Evolutionary conservation across 2,329 filamentous ascomycete species (phyloP), one percentile per base, ranked within the genome.

Genomic region (Colletotrichum sp.): DNA sequence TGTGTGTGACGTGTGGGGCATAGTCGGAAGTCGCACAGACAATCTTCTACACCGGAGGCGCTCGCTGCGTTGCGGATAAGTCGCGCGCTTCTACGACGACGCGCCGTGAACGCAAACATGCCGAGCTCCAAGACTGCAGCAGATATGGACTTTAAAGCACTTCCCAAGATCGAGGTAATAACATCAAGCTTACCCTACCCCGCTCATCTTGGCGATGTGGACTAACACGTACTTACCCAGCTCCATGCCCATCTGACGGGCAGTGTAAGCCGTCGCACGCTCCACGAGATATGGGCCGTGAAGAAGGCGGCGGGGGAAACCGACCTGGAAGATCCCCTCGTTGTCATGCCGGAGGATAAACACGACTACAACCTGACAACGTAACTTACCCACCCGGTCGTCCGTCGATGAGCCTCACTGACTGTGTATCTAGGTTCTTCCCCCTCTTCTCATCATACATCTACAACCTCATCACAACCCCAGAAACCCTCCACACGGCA

Each of bases 181-280:
- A n/a, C 30, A 16, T 14, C n/a, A 63, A n/a, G 60, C 18, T 39
- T 16, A 21, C 32, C 1, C n/a, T 26, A 5, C 34, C n/a, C 21
- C 34, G 28, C 9, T 21, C 61, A 28, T 24, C 24, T 7, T 64
- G 43, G n/a, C 6, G n/a, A 21, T 52, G 6, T 32, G 63, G 24
- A 26, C 24, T 66, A 52, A 77, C 72, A 55, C 13, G 55, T 76
- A 65, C 39, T 57, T 32, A 43, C 13, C 30, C 63, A 96, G 93
- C 90, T 96, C 69, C 95, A 97, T 80, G 95, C 95, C 77, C 95
- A 97, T 84, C 89, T 97, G 60, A 95, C 92, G 55, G 95, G 95
- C 69, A 95, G 93, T 83, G 95, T 97, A 82, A 93, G 91, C 81
- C 91, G 93, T 36, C 86, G 91, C 80, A 93, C 91, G 76, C 90